Evolutionary conservation across 1,284 basidiomycete genomes (phyloP).

Genomic region (Trametes sp.): DNA sequence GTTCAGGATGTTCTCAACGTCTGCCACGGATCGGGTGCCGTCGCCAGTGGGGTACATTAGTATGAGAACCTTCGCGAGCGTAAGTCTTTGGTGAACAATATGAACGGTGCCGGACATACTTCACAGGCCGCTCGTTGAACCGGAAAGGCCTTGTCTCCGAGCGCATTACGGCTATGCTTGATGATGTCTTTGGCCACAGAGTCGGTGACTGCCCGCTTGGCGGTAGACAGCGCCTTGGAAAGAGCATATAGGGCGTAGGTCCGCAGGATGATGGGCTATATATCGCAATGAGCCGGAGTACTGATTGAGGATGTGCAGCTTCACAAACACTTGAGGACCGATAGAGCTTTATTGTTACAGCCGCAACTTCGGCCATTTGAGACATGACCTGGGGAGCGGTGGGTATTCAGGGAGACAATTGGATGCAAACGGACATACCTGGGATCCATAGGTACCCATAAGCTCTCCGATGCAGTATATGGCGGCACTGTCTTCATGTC

Average conservation of each 20-base stretch:
- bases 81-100: conserved; percentile 3
- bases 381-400: conserved; percentile 82
- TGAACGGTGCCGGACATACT: conserved; percentile 47
- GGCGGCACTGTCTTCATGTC: conserved; percentile 59
- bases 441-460: conserved; percentile 84
- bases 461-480: conserved; percentile 89
- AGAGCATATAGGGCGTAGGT: conserved; percentile 85
- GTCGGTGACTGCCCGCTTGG: conserved; percentile 87
- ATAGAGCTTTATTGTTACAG: conserved; percentile 69
- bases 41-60: conserved; percentile 69
- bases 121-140: conserved; percentile 88
- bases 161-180: conserved; percentile 80
- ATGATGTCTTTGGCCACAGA: conserved; percentile 81
- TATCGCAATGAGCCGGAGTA: neutral
- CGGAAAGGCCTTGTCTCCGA: conserved; percentile 87
- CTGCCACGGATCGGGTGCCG: conserved; percentile 59
- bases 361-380: conserved; percentile 86
- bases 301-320: neutral
- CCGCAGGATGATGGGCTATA: conserved; percentile 80
- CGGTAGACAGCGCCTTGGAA: conserved; percentile 77
- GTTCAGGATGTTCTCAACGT: conserved; percentile 79
- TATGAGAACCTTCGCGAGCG: conserved; percentile 61
- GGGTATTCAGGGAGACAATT: conserved; percentile 12
- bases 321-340: conserved; percentile 72
- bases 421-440: conserved; percentile 58